Evolutionary conservation across 2,329 filamentous ascomycete genomes (phyloP), one percentile per base, ranked within the genome.

Genomic region (Fusarium dimerum): DNA sequence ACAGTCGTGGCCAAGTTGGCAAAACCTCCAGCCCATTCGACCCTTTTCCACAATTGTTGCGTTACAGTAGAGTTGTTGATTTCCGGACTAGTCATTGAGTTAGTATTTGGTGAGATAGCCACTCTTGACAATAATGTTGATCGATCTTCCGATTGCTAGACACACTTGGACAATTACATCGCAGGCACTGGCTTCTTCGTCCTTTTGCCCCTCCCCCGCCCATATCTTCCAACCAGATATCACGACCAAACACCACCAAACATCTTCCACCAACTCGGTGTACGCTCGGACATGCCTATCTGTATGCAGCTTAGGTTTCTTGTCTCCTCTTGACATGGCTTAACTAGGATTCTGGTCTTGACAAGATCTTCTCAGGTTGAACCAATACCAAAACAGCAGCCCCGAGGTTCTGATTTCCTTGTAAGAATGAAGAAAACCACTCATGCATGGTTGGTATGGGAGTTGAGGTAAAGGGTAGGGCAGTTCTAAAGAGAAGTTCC

Each of bases 151-250:
- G 13, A 36, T 36, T 36, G 11, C 4, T 26, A 7, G n/a, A 7
- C 20, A 26, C 20, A 26, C 20, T 26, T 26, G 20, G 20, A 7
- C 20, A 26, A 36, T 36, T 36, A 36, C 32, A 36, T 36, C 32
- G 32, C 32, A 36, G 32, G 13, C 11, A 36, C 13, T 36, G 32
- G 7, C 32, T 36, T 15, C 32, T 36, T 36, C 32, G 13, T 36
- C 13, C 13, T 36, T 36, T 61, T 38, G 55, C 58, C 58, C 58
- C 55, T 61, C 43, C 58, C 58, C 58, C 58, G 55, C 58, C 54
- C 39, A 13, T 10, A 41, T 50, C 44, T 44, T 48, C 55, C 40
- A 48, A 39, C 57, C 54, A 61, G 40, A 52, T 40, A 50, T 32
- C 46, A 57, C 55, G 39, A 48, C 43, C 44, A 38, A 60, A 57